phyloP scores from a whole-genome alignment of 2,329 filamentous ascomycete species.

The Monosporascus sp. region DNA sequence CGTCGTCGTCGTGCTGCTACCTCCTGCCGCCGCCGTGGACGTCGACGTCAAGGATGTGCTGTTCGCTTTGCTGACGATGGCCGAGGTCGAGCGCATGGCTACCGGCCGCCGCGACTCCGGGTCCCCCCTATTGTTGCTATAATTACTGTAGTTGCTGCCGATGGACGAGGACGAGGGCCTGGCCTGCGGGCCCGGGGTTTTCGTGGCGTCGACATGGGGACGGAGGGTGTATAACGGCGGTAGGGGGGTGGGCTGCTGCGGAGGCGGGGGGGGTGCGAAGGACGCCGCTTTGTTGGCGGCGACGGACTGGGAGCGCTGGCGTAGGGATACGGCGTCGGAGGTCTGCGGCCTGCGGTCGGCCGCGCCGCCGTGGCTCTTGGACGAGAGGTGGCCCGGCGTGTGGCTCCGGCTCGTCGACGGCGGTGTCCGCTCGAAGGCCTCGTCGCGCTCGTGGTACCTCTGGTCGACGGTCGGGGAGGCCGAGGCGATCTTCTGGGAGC shows the following conservation, averaged over 20 bases:
- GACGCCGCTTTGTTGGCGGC: conserved; percentile 26
- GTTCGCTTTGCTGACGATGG: conserved; percentile 32
- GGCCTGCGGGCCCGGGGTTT: conserved; percentile 17
- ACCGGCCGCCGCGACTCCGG: conserved; percentile 33
- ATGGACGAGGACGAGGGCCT: conserved; percentile 23
- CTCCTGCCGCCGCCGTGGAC: neutral
- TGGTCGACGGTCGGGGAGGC: conserved; percentile 28
- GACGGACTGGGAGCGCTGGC: conserved; percentile 50
- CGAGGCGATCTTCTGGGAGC: conserved; percentile 48
- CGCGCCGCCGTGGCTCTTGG: conserved; percentile 43
- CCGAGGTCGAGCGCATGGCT: conserved; percentile 49
- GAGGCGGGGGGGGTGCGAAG: conserved; percentile 21
- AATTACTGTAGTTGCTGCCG: conserved; percentile 17
- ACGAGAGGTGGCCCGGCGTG: conserved; percentile 56
- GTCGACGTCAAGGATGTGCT: conserved; percentile 11
- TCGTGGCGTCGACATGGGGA: conserved; percentile 20
- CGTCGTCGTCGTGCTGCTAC: neutral
- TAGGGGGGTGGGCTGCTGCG: conserved; percentile 23
- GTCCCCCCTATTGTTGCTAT: conserved; percentile 20
- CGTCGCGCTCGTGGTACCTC: conserved; percentile 26
- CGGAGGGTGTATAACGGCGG: conserved; percentile 15
- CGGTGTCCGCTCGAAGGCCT: conserved; percentile 29
- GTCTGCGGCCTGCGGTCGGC: conserved; percentile 38
- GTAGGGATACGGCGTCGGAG: conserved; percentile 44
- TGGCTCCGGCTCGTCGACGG: conserved; percentile 48